These are phyloP conservation scores for Syncephalastrum sp. DNA, from an alignment of 371 early-diverging fungal genomes.

Conservation along the genomic window DNA sequence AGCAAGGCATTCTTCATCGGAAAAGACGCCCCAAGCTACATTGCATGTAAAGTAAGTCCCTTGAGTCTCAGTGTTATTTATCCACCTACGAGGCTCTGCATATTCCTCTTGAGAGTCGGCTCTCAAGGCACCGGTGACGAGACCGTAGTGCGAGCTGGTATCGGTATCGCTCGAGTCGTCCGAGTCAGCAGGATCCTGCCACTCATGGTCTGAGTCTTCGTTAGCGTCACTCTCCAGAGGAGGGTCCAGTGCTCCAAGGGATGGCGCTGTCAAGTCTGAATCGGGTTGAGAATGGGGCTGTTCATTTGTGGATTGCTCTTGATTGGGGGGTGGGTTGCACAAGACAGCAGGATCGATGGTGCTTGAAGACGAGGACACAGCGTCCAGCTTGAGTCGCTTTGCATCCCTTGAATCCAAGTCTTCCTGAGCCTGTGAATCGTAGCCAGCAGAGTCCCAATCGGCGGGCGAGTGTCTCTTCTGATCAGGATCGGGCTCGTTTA, in stretches of 20 bases:
- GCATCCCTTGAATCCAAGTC: no score
- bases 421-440: no score
- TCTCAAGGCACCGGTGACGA: slow-evolving; percentile 15
- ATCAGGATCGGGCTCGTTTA: no score
- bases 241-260: background rate
- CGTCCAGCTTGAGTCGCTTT: no score
- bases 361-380: no score
- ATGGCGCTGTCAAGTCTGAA: no score
- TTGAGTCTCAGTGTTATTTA: background rate
- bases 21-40: slow-evolving; percentile 41
- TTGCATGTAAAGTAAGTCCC: slow-evolving; percentile 1
- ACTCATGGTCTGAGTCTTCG: slow-evolving; percentile 52
- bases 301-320: no score
- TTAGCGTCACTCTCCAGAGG: slow-evolving; percentile 38
- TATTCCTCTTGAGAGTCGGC: slow-evolving; percentile 32
- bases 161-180: slow-evolving; percentile 22
- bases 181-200: slow-evolving; percentile 28
- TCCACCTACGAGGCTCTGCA: slow-evolving; percentile 20
- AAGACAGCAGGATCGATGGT: no score
- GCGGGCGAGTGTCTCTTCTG: no score
- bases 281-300: no score
- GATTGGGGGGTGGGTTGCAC: no score
- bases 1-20: slow-evolving; percentile 35
- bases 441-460: no score
- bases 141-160: slow-evolving; percentile 14